A percentile compares a stretch with the other conserved stretches of the same genome.
Conservation (phyloP, 495 filamentous ascomycete genomes). For the Penicillium arizonense region DNA sequence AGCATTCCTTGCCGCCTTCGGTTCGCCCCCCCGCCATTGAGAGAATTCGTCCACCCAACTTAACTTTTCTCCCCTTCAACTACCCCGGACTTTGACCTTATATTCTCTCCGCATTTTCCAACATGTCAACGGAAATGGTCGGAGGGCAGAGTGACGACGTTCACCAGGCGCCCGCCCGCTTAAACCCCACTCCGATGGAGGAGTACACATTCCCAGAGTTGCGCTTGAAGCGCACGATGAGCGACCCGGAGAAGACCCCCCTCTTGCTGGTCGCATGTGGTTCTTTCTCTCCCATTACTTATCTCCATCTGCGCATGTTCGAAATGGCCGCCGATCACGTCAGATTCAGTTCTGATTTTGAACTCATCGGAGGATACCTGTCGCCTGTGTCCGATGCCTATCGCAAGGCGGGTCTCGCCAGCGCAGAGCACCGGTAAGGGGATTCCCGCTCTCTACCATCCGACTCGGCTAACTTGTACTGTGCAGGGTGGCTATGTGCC, state of each 20-base stretch:
- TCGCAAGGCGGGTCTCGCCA: conserved; percentile 84
- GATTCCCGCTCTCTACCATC: not conserved
- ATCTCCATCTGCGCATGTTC: conserved; percentile 91
- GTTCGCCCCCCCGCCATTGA: conserved; percentile 5
- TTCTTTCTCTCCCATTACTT: conserved; percentile 80
- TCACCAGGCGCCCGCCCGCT: conserved; percentile 21
- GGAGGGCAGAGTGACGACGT: conserved; percentile 32
- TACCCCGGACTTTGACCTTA: not conserved
- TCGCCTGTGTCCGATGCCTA: conserved; percentile 83
- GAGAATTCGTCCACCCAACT: not conserved
- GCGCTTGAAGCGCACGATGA: conserved; percentile 67
- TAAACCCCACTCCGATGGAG: conserved; percentile 33
- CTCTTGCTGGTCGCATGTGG: conserved; percentile 87
- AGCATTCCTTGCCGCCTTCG: conserved; percentile 19
- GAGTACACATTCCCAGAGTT: conserved; percentile 73
- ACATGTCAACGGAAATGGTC: conserved; percentile 30
- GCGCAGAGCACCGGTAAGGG: conserved; percentile 63
- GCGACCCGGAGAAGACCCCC: conserved; percentile 67
- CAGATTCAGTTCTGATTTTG: conserved; percentile 77
- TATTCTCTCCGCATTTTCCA: conserved; percentile 5
- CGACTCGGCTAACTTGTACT: conserved; percentile 9
- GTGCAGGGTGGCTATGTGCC: conserved; percentile 62
- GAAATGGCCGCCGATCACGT: conserved; percentile 85
- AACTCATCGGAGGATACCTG: conserved; percentile 82
- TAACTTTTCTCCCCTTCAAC: conserved; percentile 1